Percentiles rank a stretch among this genome's conserved stretches.
These are phyloP conservation scores for Pythium dissimile DNA, from an alignment of 352 stramenopile species.

Conservation along the genomic window DNA sequence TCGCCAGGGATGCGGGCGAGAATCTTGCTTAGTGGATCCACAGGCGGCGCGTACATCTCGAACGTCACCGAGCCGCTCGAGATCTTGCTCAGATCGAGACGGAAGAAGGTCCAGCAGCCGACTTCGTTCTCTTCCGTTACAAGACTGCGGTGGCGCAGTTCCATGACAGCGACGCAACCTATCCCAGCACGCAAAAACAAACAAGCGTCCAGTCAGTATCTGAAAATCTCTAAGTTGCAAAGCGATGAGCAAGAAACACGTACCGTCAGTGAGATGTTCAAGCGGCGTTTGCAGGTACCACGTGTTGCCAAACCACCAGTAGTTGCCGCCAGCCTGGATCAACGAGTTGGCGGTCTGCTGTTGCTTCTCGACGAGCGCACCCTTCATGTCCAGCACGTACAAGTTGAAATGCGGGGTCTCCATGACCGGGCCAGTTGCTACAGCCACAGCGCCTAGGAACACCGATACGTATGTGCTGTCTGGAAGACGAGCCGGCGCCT, in stretches of 20 bases:
- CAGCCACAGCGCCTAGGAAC: constrained; percentile 74
- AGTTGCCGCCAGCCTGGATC: constrained; percentile 82
- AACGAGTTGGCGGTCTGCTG: constrained; percentile 83
- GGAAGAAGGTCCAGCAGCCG: constrained; percentile 89
- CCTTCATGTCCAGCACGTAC: constrained; percentile 79
- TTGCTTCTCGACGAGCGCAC: constrained; percentile 58
- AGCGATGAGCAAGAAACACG: constrained; percentile 12
- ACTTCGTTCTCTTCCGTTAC: constrained; percentile 85
- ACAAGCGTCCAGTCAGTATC: too few relatives aligned
- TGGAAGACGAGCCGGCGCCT: constrained; percentile 46
- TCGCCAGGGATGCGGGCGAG: constrained; percentile 79
- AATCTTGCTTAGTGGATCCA: constrained; percentile 85
- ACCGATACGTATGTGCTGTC: constrained; percentile 87
- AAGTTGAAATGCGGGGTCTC: constrained; percentile 86
- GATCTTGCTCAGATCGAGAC: constrained; percentile 86
- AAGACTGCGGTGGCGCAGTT: constrained; percentile 79
- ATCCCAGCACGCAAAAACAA: constrained; percentile 13
- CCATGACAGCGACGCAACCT: constrained; percentile 87
- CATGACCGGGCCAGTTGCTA: constrained; percentile 83
- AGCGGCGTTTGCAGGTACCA: constrained; percentile 85
- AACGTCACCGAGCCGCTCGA: constrained; percentile 82
- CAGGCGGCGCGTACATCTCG: constrained; percentile 85
- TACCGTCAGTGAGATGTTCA: constrained; percentile 85
- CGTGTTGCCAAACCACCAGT: constrained; percentile 89
- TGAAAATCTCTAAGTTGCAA: not conserved